Evolutionary conservation across 2,329 filamentous ascomycete species (phyloP).

Genomic region (Alternaria viburni): DNA sequence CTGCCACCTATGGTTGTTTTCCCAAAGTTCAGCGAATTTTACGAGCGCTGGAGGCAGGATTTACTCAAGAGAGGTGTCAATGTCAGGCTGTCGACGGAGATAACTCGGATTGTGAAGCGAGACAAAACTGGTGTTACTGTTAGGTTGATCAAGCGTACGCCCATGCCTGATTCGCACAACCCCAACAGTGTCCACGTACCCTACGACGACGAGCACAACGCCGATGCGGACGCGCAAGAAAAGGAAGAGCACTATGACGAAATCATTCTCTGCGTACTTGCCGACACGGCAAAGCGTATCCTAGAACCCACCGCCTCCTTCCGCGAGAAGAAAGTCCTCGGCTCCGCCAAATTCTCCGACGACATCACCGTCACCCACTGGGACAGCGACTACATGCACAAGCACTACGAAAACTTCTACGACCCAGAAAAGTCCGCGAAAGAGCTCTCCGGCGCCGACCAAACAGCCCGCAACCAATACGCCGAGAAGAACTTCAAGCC

Average conservation of each 20-base stretch:
- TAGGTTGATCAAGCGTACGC: constrained; percentile 52
- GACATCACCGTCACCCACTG: constrained; percentile 75
- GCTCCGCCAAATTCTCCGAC: constrained; percentile 72
- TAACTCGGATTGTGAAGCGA: constrained; percentile 60
- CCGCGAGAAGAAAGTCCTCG: constrained; percentile 70
- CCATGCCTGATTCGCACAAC: constrained; percentile 52
- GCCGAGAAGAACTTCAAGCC: constrained; percentile 63
- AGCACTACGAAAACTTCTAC: constrained; percentile 70
- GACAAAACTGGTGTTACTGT: constrained; percentile 61
- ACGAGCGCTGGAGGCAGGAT: constrained; percentile 64
- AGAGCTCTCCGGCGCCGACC: constrained; percentile 50
- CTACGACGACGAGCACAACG: constrained; percentile 44
- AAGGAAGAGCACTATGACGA: constrained; percentile 65
- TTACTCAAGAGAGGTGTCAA: constrained; percentile 61
- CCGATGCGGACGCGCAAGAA: constrained; percentile 51
- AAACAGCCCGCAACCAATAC: constrained; percentile 51
- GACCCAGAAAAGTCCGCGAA: constrained; percentile 55
- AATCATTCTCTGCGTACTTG: constrained; percentile 68
- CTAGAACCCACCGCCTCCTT: constrained; percentile 64
- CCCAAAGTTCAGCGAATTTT: constrained; percentile 67
- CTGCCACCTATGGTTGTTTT: constrained; percentile 67
- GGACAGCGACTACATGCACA: constrained; percentile 69
- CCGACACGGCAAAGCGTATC: constrained; percentile 64
- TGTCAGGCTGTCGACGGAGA: constrained; percentile 63
- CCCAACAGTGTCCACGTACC: constrained; percentile 54